Evolutionary conservation across 2,329 filamentous ascomycete species (phyloP), one percentile per base, ranked within the genome.

Genomic region (Penicillium sp.): DNA sequence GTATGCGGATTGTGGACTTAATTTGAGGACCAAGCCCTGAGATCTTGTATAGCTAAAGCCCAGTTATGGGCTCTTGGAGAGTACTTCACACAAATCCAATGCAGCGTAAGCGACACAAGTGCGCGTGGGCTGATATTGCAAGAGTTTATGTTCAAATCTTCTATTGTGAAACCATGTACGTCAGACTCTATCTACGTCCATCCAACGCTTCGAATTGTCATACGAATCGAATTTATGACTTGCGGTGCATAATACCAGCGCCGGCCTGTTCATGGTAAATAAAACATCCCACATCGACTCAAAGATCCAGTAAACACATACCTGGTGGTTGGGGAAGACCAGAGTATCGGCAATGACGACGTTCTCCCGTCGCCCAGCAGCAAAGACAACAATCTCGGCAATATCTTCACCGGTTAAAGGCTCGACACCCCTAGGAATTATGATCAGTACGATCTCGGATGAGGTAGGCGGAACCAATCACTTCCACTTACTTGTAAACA

Each of bases 351-450:
- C 91, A 59, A 96, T 72, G 18, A 95, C 89, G 4, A 95, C 89
- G 67, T 96, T 96, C 74, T 95, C 89, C 60, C 86, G 82, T 62
- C 91, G 81, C 3, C 87, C 86, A 3, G 87, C 89, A 2, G 87
- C 79, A 66, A 95, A 96, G 6, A 96, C 90, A 29, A 95, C 78
- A 27, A 95, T 79, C 73, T 96, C 91, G 10, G 91, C 91, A 64
- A 96, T 90, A 65, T 96, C 91, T 43, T 93, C 88, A 0, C 88
- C 87, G 0, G 89, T 95, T 59, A 96, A 76, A 35, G 91, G 90
- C 58, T 95, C 87, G 59, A 81, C 85, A 44, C 85, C 86, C 50
- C 84, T 87, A 55, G 25, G 46, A 47, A 9, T 2, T n/a, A 28
- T n/a, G 24, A 40, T 58, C 13, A 53, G 42, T 32, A 9, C 15